These are phyloP conservation scores for Aegilops umbellulata DNA, from an alignment of 176 grass and related monocot genomes.

Conservation along the genomic window DNA sequence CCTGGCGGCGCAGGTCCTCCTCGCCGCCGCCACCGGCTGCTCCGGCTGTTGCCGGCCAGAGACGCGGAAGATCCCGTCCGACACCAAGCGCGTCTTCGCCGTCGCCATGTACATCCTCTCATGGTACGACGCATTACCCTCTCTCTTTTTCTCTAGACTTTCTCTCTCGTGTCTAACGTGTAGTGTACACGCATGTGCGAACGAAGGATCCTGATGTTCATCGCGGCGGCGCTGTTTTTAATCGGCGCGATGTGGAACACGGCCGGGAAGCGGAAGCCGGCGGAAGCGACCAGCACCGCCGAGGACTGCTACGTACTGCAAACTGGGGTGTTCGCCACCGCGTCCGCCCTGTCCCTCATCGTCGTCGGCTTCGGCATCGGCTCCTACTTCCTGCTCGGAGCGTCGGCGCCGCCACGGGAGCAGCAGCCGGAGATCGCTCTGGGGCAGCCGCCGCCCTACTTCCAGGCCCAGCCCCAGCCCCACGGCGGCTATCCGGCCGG, in stretches of 20 bases:
- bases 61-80: constrained; percentile 15
- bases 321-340: constrained; percentile 4
- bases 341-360: background rate
- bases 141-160: background rate
- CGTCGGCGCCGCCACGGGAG: background rate
- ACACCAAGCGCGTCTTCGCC: constrained; percentile 12
- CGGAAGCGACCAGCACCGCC: background rate
- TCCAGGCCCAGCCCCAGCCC: background rate
- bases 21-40: background rate
- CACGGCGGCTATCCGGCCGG: background rate
- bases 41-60: background rate
- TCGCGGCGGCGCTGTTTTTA: background rate
- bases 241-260: background rate
- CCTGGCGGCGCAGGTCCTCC: constrained; percentile 7
- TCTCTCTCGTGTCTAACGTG: background rate
- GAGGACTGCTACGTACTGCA: background rate
- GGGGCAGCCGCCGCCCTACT: constrained; percentile 10
- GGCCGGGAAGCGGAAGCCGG: background rate
- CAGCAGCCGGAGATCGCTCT: constrained; percentile 7
- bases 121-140: background rate
- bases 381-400: constrained; percentile 11
- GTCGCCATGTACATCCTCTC: background rate
- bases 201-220: constrained; percentile 5
- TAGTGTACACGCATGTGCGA: background rate
- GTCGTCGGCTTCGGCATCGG: background rate